Evolutionary conservation across 768 basidiomycete genomes (phyloP).

Genomic region (Tephrocybe rancida): DNA sequence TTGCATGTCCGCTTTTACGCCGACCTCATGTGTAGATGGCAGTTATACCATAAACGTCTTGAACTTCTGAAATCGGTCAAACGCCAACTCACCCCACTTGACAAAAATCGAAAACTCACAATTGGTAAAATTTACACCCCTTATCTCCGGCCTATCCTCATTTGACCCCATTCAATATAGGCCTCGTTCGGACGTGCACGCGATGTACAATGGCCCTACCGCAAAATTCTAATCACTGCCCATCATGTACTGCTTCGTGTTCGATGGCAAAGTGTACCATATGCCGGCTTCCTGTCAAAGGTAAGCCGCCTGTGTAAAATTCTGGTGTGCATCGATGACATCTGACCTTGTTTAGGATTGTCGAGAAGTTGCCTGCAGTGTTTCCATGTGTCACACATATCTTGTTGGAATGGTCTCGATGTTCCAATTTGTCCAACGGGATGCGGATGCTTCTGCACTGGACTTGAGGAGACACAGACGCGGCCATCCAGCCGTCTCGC

Average conservation of each 20-base stretch:
- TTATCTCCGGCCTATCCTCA: background rate
- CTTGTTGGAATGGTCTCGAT: conserved; percentile 58
- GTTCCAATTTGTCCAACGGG: conserved; percentile 63
- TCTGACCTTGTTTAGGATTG: conserved; percentile 45
- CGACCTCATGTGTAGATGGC: conserved; percentile 76
- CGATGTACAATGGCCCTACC: conserved; percentile 39
- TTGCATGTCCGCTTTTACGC: conserved; percentile 72
- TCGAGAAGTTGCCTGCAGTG: conserved; percentile 64
- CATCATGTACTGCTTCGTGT: conserved; percentile 42
- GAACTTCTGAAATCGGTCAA: conserved; percentile 73
- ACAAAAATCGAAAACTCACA: conserved; percentile 26
- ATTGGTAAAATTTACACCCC: conserved; percentile 35
- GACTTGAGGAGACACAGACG: conserved; percentile 23
- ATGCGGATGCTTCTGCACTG: conserved; percentile 65
- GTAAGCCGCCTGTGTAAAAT: conserved; percentile 32
- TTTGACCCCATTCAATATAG: conserved; percentile 26
- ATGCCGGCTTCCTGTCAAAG: conserved; percentile 77
- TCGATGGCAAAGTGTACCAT: conserved; percentile 63
- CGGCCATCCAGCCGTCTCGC: conserved; percentile 21
- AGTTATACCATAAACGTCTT: conserved; percentile 66
- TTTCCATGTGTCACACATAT: conserved; percentile 65
- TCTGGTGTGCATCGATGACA: background rate
- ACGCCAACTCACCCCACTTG: conserved; percentile 20
- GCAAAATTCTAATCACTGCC: conserved; percentile 40
- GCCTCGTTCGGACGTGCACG: conserved; percentile 49